Evolutionary conservation across 108 stramenopile species (phyloP).

Genomic region (Mediolabrus comicus): DNA sequence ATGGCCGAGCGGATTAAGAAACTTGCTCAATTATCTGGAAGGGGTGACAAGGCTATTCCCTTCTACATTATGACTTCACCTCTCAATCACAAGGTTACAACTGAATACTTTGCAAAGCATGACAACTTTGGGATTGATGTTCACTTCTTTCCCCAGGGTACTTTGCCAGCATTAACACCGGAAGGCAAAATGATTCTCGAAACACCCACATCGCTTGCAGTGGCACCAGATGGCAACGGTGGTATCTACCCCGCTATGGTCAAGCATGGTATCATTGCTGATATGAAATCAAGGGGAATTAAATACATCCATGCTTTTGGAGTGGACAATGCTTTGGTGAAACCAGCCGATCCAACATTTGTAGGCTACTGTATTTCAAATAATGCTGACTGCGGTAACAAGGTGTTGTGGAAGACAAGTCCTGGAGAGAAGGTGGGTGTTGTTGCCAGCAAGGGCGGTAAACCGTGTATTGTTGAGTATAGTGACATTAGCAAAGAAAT

Average conservation of each 20-base stretch:
- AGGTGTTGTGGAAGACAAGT: slow-evolving; percentile 86
- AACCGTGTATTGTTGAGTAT: slow-evolving; percentile 92
- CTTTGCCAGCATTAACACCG: slow-evolving; percentile 82
- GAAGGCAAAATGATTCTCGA: slow-evolving; percentile 95
- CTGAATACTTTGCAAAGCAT: slow-evolving; percentile 70
- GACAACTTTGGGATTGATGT: slow-evolving; percentile 90
- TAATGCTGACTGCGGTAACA: slow-evolving; percentile 92
- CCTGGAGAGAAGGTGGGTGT: slow-evolving; percentile 96
- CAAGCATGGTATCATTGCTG: slow-evolving; percentile 72
- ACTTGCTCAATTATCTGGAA: slow-evolving; percentile 47
- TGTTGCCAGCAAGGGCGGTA: slow-evolving; percentile 71
- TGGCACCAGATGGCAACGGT: slow-evolving; percentile 98
- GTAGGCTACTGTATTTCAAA: slow-evolving; percentile 88
- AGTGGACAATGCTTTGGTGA: slow-evolving; percentile 94
- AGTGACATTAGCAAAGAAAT: slow-evolving; percentile 81
- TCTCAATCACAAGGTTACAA: slow-evolving; percentile 88
- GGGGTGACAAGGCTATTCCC: slow-evolving; percentile 50
- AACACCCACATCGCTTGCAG: slow-evolving; percentile 52
- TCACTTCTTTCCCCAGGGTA: slow-evolving; percentile 92
- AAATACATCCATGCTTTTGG: slow-evolving; percentile 90
- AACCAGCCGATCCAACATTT: slow-evolving; percentile 93
- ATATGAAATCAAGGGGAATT: slow-evolving; percentile 84
- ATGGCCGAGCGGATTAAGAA: slow-evolving; percentile 81
- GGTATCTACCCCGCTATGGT: slow-evolving; percentile 95
- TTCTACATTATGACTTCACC: slow-evolving; percentile 98